These are phyloP conservation scores for Gracilaria gracilis DNA, from an alignment of 23 red algal genomes.

Conservation along the genomic window DNA sequence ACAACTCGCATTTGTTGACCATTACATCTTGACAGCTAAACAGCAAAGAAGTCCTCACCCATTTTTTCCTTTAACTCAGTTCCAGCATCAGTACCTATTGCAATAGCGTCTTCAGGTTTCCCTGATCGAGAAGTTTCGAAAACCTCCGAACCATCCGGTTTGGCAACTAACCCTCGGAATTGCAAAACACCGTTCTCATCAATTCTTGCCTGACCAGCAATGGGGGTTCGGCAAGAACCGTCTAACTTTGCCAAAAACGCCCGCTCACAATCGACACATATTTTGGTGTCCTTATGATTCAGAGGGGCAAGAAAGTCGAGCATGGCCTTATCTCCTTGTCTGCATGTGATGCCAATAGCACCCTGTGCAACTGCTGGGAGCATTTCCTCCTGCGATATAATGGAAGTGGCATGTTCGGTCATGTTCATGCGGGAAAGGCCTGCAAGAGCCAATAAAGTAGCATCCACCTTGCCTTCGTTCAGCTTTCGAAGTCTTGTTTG, in stretches of 20 bases:
- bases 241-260: constrained; percentile 91
- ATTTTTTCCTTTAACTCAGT: constrained; percentile 89
- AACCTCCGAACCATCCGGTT: constrained; percentile 87
- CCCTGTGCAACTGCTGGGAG: constrained; percentile 98
- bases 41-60: constrained; percentile 84
- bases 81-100: constrained; percentile 87
- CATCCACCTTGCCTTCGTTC: constrained; percentile 89
- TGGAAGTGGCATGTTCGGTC: constrained; percentile 79
- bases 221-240: constrained; percentile 96
- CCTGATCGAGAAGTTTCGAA: constrained; percentile 66
- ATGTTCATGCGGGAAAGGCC: constrained; percentile 92
- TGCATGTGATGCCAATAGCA: constrained; percentile 96
- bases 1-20: background rate
- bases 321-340: constrained; percentile 71
- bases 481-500: constrained; percentile 97
- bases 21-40: constrained; percentile 15
- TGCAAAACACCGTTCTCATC: constrained; percentile 69
- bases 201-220: constrained; percentile 94
- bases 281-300: constrained; percentile 79
- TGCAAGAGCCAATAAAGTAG: constrained; percentile 95
- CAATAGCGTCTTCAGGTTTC: constrained; percentile 58
- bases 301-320: constrained; percentile 79
- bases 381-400: constrained; percentile 94
- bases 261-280: constrained; percentile 93
- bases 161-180: constrained; percentile 95